These are phyloP conservation scores for Ogataea pignaliae DNA, from an alignment of 805 yeast genomes.

Conservation along the genomic window DNA sequence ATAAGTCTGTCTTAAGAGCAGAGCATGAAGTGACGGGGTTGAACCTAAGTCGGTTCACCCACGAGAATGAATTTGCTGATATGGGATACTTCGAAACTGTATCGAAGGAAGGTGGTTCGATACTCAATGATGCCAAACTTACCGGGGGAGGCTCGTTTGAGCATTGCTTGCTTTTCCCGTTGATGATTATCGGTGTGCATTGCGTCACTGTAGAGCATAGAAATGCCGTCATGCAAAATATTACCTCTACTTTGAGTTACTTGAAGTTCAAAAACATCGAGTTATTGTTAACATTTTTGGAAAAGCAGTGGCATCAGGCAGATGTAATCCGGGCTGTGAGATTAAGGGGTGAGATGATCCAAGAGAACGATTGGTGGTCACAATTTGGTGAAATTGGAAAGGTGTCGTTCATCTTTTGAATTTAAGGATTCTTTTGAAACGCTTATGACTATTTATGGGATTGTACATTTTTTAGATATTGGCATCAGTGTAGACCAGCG, in stretches of 20 bases:
- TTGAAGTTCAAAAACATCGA: conserved; percentile 21
- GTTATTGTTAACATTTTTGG: conserved; percentile 13
- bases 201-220: conserved; percentile 12
- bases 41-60: neutral
- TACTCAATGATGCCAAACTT: neutral
- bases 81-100: neutral
- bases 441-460: no score
- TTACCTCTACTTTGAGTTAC: conserved; percentile 10
- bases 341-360: neutral
- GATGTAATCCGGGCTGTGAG: neutral
- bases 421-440: neutral
- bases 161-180: conserved; percentile 26
- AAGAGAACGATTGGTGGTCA: conserved; percentile 10
- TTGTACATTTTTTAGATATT: no score
- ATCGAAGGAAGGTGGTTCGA: neutral
- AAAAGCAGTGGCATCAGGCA: conserved; percentile 13
- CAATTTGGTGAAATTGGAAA: conserved; percentile 13
- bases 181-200: conserved; percentile 23
- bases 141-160: conserved; percentile 8
- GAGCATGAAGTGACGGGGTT: no score
- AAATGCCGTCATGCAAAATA: conserved; percentile 7
- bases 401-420: conserved; percentile 13
- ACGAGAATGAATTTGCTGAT: neutral
- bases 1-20: conserved; percentile 2
- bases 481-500: no score